Evolutionary conservation across 164 flowering plant genomes (phyloP), one percentile per base, ranked within the genome.

Genomic region (Houttuynia cordata): DNA sequence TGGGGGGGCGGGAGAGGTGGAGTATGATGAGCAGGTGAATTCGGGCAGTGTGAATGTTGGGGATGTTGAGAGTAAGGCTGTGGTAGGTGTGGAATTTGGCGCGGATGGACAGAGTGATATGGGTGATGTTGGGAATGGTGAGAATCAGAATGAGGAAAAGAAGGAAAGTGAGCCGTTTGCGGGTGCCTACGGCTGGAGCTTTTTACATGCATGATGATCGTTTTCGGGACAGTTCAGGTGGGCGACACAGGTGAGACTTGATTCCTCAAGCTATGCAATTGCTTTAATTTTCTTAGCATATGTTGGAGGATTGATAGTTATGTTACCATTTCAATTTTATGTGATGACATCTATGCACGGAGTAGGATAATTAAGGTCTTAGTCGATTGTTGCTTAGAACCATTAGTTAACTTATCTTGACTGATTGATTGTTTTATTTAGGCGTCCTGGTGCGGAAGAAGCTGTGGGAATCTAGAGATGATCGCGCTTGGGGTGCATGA

Each of bases 121-220:
- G 7, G 65, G 17, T 42, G 52, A 55, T 49, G 20, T n/a, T 21
- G 21, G 4, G 70, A 20, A 45, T 41, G 60, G 62, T 58, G 42
- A 60, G 51, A 39, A 57, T 18, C 22, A 39, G 2, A 56, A 57
- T 25, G 42, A 77, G 59, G 92, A 79, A 78, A 86, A 93, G 87
- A 85, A 88, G 68, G 94, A 85, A 70, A 77, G 73, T 53, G 97
- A 91, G 73, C 97, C 99, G 0, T 91, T 72, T 68, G 82, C 96
- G 0, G 99, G n/a, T 94, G 69, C 99, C 99, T 0, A 91, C 95
- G 7, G 95, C 95, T 24, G 99, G 99, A 37, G 96, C 97, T 5
- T 94, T 94, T 69, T 94, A 94, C 66, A 94, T 94, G 99, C 99
- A 94, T 62, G 99, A 94, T 82, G 97, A 94, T 75, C 70, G 99